Conservation (phyloP, 495 filamentous ascomycete genomes). For the Aspergillus egyptiacus region DNA sequence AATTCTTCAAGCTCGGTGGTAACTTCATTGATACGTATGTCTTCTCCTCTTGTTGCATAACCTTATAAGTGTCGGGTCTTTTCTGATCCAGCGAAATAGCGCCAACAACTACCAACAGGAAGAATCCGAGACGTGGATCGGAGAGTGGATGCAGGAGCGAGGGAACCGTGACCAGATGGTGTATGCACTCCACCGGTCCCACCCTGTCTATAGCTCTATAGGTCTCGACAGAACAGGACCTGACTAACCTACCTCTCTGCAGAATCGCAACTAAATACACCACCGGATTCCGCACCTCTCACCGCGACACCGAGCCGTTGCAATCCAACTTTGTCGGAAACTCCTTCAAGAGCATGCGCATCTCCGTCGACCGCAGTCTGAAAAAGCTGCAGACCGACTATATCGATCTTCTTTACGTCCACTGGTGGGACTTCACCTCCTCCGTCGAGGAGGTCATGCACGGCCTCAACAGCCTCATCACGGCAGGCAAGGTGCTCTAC, state of each 20-base stretch:
- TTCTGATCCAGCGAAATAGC: too few relatives aligned
- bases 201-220: too few relatives aligned
- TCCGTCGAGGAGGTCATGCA: conserved; percentile 43
- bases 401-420: conserved; percentile 48
- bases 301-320: neutral
- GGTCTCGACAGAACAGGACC: too few relatives aligned
- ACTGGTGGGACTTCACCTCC: conserved; percentile 43
- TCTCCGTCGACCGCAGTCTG: conserved; percentile 48
- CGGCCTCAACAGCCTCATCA: conserved; percentile 33
- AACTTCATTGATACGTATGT: conserved; percentile 48
- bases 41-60: neutral
- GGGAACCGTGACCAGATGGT: conserved; percentile 58
- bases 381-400: conserved; percentile 61
- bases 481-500: conserved; percentile 41
- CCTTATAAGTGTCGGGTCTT: too few relatives aligned
- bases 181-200: neutral
- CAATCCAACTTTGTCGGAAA: conserved; percentile 54
- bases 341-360: conserved; percentile 48
- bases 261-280: conserved; percentile 66
- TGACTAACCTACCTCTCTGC: neutral
- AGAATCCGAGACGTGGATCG: conserved; percentile 46
- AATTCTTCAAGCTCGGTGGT: conserved; percentile 42
- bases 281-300: conserved; percentile 22
- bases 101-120: conserved; percentile 51
- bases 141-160: conserved; percentile 50